Base-by-base conservation (phyloP, 2,329 filamentous ascomycete genomes). In the Gaeumannomyces tritici region DNA sequence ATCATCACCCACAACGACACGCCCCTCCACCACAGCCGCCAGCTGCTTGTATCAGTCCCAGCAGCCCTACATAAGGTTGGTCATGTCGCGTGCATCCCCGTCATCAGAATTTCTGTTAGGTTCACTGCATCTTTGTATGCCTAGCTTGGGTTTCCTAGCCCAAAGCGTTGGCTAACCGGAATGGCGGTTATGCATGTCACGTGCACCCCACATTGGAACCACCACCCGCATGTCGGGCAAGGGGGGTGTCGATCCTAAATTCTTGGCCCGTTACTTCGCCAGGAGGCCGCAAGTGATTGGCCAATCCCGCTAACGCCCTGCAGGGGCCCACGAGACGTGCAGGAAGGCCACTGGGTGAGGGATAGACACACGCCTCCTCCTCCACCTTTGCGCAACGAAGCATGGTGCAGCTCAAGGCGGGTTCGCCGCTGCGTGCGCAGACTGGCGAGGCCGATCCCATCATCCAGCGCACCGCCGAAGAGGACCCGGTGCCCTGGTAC, bases 401-500 rank as follows among this genome's bases (percentile, higher is more conserved):
- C 18, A 51, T 51, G 42, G 42, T 51, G 42, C 21, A n/a, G 21
- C 42, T 51, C 21, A 51, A n/a, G n/a, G 21, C 9, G 35, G 35
- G 13, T 21, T 51, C 42, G 21, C 28, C 56, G 26, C 29, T 35
- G 56, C 26, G 56, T n/a, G 56, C 56, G 13, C 56, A 58, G 8
- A 58, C 56, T 1, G 56, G 56, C 27, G 56, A 58, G 56, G 56
- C 63, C 1, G 65, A 67, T 57, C 69, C 69, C 59, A 65, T 69
- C 67, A 72, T 76, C 72, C 72, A 75, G 70, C 73, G 73, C 69
- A 73, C 75, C 72, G 74, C 74, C 70, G 72, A 75, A 69, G 72
- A 74, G 35, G 74, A 76, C 67, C 73, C 69, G 58, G 65, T 75
- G 56, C 74, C 75, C 59, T 85, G 82, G 83, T 84, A 80, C 73